Percentiles rank a stretch among this genome's conserved stretches.
Evolutionary conservation across 495 filamentous ascomycete genomes (phyloP).

Genomic region (Penicillium roqueforti): DNA sequence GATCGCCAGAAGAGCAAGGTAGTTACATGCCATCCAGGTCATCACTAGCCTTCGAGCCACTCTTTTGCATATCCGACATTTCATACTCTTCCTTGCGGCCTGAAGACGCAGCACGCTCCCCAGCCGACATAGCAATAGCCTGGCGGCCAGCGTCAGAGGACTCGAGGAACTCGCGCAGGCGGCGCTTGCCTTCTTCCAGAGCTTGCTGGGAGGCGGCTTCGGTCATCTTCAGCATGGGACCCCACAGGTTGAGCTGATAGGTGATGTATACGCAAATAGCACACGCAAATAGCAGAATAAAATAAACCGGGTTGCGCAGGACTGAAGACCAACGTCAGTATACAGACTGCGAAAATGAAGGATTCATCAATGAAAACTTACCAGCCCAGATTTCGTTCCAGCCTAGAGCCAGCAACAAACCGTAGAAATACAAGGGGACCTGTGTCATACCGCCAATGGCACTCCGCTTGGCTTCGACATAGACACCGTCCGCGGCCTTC

Average conservation of each 20-base stretch:
- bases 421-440: constrained; percentile 93
- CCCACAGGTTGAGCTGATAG: constrained; percentile 89
- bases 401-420: constrained; percentile 76
- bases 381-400: constrained; percentile 96
- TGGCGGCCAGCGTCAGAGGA: constrained; percentile 73
- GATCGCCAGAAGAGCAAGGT: constrained; percentile 45
- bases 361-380: constrained; percentile 42
- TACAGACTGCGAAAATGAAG: constrained; percentile 2
- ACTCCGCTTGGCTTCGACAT: constrained; percentile 93
- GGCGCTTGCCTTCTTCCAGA: constrained; percentile 82
- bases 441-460: constrained; percentile 94
- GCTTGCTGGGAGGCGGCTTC: constrained; percentile 85
- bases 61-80: constrained; percentile 42
- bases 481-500: constrained; percentile 95
- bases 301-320: constrained; percentile 86
- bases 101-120: constrained; percentile 18
- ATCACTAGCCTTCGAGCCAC: constrained; percentile 27
- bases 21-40: constrained; percentile 43
- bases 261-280: constrained; percentile 78
- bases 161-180: constrained; percentile 81
- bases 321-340: constrained; percentile 49
- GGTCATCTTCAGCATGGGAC: constrained; percentile 90
- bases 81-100: constrained; percentile 39
- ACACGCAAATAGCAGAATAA: constrained; percentile 76
- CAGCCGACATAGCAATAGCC: constrained; percentile 66